These are phyloP conservation scores for Rhytidiadelphus loreus DNA, from an alignment of 225 moss, liverwort and hornwort species.

Conservation along the genomic window DNA sequence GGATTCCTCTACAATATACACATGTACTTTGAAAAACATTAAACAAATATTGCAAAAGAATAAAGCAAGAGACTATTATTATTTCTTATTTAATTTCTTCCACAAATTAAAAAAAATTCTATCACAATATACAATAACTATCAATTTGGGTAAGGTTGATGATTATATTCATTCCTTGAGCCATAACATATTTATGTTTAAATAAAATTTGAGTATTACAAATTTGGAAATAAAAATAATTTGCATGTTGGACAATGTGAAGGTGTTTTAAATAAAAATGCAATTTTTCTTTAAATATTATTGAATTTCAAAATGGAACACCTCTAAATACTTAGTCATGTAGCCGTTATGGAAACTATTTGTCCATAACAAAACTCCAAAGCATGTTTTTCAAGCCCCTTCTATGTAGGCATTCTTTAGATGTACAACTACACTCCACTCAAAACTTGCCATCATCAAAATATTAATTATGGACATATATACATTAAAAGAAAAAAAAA, in stretches of 20 bases:
- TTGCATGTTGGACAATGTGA: not conserved
- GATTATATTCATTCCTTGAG: not conserved
- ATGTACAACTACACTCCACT: not conserved
- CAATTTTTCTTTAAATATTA: not conserved
- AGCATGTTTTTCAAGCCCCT: not conserved
- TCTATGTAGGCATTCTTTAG: not conserved
- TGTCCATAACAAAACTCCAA: not conserved
- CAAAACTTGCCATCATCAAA: not conserved
- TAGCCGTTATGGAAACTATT: not conserved
- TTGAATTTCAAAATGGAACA: not conserved
- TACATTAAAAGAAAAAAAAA: not conserved
- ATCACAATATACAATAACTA: rapidly evolving
- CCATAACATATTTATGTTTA: not conserved
- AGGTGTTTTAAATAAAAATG: no score
- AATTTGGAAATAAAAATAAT: not conserved
- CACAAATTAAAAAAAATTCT: not conserved
- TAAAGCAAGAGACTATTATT: not conserved
- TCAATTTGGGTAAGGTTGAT: not conserved
- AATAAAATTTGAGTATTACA: not conserved
- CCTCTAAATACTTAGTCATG: not conserved
- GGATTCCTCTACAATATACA: not conserved
- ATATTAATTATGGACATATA: not conserved
- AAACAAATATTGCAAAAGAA: not conserved
- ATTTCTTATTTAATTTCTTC: not conserved
- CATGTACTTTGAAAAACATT: not conserved